phyloP scores from a whole-genome alignment of 768 basidiomycete species.

The Gloeostereum incarnatum region DNA sequence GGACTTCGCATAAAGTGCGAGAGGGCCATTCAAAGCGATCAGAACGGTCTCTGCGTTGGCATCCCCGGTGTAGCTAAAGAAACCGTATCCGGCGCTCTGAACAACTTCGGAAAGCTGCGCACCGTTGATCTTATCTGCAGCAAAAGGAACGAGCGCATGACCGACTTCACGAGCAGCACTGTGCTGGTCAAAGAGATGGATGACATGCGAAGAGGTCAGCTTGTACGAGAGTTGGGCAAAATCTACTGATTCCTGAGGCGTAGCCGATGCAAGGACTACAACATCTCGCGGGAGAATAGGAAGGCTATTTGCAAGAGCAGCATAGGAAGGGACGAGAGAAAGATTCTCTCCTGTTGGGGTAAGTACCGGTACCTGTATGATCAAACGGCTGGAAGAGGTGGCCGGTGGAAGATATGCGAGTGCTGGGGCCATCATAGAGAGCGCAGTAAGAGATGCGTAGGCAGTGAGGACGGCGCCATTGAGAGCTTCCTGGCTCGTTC shows the following conservation, averaged over 20 bases:
- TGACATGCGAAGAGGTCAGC: conserved; percentile 55
- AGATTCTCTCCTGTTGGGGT: conserved; percentile 57
- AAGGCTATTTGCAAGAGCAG: conserved; percentile 52
- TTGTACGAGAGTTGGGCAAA: conserved; percentile 72
- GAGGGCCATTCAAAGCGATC: conserved; percentile 67
- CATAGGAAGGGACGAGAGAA: conserved; percentile 69
- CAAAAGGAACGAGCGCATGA: conserved; percentile 33
- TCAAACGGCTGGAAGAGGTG: conserved; percentile 52
- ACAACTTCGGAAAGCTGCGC: conserved; percentile 39
- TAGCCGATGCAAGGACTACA: conserved; percentile 73
- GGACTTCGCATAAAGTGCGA: conserved; percentile 56
- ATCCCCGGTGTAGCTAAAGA: conserved; percentile 72
- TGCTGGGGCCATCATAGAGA: conserved; percentile 76
- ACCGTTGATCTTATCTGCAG: conserved; percentile 17
- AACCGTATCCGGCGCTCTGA: conserved; percentile 50
- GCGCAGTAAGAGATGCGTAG: conserved; percentile 76
- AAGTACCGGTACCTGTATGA: conserved; percentile 78
- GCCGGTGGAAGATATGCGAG: conserved; percentile 65
- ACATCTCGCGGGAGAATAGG: conserved; percentile 54
- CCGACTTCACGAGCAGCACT: conserved; percentile 71
- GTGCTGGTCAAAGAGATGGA: conserved; percentile 89
- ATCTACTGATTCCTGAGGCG: conserved; percentile 75
- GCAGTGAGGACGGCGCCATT: conserved; percentile 59
- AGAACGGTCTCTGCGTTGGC: conserved; percentile 51
- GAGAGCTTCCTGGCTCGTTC: conserved; percentile 59